Evolutionary conservation across 129 eudicot genomes (phyloP).

Genomic region (Rutidosis leptorrhynchoides): DNA sequence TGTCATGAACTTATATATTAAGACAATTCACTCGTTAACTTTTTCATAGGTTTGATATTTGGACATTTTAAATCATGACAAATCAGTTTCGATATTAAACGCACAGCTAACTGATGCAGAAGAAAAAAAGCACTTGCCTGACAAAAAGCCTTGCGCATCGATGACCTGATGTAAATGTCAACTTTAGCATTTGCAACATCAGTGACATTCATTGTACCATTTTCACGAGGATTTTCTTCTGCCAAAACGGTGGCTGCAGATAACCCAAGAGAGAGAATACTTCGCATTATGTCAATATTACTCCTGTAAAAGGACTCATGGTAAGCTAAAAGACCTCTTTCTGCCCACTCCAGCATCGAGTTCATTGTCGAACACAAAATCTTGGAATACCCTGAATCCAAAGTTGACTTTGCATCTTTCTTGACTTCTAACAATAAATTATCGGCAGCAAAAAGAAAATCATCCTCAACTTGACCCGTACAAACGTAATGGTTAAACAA

Average conservation of each 20-base stretch:
- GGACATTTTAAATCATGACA: neutral
- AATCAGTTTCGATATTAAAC: neutral
- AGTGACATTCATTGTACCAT: conserved; percentile 39
- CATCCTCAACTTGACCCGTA: conserved; percentile 66
- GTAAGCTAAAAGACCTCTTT: conserved; percentile 56
- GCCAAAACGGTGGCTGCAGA: conserved; percentile 59
- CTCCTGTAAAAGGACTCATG: conserved; percentile 68
- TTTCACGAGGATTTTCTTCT: conserved; percentile 46
- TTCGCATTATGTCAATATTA: conserved; percentile 60
- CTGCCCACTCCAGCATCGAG: conserved; percentile 68
- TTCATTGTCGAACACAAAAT: conserved; percentile 49
- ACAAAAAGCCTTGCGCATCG: conserved; percentile 61
- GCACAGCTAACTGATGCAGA: conserved; percentile 12
- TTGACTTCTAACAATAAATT: conserved; percentile 54
- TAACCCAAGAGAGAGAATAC: conserved; percentile 57
- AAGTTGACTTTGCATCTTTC: conserved; percentile 55
- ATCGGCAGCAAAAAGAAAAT: conserved; percentile 75
- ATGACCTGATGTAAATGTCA: conserved; percentile 71
- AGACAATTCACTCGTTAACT: neutral
- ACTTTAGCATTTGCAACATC: conserved; percentile 48
- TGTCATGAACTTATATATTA: neutral
- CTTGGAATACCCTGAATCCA: conserved; percentile 54
- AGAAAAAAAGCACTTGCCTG: conserved; percentile 48
- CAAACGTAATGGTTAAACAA: conserved; percentile 58
- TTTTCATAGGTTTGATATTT: neutral